Conservation (phyloP, 2,329 filamentous ascomycete species). For the Ceratocystis variospora region DNA sequence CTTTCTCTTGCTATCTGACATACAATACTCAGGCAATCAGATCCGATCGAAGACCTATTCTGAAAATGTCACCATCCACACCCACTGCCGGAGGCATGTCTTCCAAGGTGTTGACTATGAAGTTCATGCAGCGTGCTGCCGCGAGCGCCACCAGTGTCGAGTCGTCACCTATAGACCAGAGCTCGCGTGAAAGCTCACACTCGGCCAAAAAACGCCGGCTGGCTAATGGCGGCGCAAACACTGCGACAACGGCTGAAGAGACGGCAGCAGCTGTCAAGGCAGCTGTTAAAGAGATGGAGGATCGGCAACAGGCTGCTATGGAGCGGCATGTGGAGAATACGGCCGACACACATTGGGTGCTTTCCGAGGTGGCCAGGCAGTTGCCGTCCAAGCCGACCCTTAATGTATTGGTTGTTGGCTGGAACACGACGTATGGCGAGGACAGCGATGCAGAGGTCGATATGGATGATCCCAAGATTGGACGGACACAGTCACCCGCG, state of each 20-base stretch:
- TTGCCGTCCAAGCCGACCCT: constrained; percentile 30
- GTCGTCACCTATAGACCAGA: constrained; percentile 24
- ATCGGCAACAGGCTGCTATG: constrained; percentile 46
- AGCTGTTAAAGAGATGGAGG: constrained; percentile 53
- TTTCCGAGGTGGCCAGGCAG: constrained; percentile 36
- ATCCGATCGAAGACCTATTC: not conserved
- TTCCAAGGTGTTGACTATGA: constrained; percentile 81
- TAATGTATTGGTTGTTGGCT: constrained; percentile 46
- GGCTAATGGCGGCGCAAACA: constrained; percentile 27
- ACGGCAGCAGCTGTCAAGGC: constrained; percentile 43
- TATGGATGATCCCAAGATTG: constrained; percentile 24
- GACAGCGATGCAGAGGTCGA: constrained; percentile 24
- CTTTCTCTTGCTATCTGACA: not conserved
- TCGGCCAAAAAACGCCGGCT: constrained; percentile 51
- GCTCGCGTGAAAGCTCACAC: constrained; percentile 33
- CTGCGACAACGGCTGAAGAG: constrained; percentile 10
- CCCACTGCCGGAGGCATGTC: constrained; percentile 54
- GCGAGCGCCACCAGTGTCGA: constrained; percentile 31
- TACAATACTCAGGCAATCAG: not conserved
- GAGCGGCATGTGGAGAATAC: constrained; percentile 47
- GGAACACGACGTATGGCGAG: constrained; percentile 36
- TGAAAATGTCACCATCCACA: constrained; percentile 36
- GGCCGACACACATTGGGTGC: constrained; percentile 63
- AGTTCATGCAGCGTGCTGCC: constrained; percentile 89
- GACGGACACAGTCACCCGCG: constrained; percentile 28